Evolutionary conservation across 495 filamentous ascomycete species (phyloP).

Genomic region (Tuber indicum): DNA sequence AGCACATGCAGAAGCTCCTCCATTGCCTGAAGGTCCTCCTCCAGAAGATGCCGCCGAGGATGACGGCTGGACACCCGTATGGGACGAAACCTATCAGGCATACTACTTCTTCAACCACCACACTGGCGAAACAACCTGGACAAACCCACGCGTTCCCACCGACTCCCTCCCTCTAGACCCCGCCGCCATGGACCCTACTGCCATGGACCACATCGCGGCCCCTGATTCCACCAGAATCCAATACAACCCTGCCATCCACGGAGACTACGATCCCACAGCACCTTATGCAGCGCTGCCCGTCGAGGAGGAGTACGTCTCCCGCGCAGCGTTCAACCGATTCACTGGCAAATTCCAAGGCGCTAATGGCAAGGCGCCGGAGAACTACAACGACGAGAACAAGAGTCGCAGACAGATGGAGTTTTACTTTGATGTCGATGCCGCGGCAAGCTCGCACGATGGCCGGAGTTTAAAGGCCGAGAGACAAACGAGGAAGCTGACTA

Average conservation of each 20-base stretch:
- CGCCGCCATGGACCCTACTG: constrained; percentile 14
- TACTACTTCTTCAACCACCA: constrained; percentile 91
- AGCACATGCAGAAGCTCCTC: constrained; percentile 35
- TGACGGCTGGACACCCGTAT: constrained; percentile 84
- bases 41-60: constrained; percentile 54
- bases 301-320: constrained; percentile 55
- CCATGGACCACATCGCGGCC: constrained; percentile 14
- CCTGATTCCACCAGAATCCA: constrained; percentile 23
- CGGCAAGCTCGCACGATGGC: constrained; percentile 87
- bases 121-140: constrained; percentile 71
- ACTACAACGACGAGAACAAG: constrained; percentile 85
- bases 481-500: constrained; percentile 76
- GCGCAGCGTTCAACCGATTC: constrained; percentile 82
- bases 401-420: constrained; percentile 81
- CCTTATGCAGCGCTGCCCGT: constrained; percentile 65
- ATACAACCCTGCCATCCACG: constrained; percentile 94
- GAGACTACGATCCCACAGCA: constrained; percentile 88
- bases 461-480: constrained; percentile 86
- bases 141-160: constrained; percentile 72
- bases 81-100: constrained; percentile 62
- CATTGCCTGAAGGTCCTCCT: constrained; percentile 54
- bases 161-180: constrained; percentile 36
- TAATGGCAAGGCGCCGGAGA: constrained; percentile 56
- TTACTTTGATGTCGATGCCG: constrained; percentile 96
- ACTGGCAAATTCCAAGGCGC: constrained; percentile 75